Evolutionary conservation across 2,329 filamentous ascomycete species (phyloP), one percentile per base, ranked within the genome.

Genomic region (Ambrosiella cleistominuta): DNA sequence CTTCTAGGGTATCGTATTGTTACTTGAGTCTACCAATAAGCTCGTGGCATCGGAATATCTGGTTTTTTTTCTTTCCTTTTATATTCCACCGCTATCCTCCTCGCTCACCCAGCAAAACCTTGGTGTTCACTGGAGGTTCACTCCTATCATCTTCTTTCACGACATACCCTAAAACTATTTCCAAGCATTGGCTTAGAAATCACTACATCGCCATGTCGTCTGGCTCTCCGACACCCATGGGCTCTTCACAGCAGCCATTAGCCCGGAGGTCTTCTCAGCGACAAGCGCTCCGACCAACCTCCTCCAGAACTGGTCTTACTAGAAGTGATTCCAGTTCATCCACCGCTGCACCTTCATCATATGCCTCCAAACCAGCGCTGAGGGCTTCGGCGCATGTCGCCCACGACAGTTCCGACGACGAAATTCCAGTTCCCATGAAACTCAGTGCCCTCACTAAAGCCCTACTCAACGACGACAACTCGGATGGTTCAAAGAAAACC

Each of bases 401-500:
- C 63, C 83, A 87, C 64, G 90, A 95, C 67, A 95, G 88, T 74
- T 95, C 90, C 27, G 91, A 96, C 70, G 91, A 96, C 66, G 91
- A 96, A 70, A 87, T 94, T 36, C 86, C 86, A 13, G 85, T 88
- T 64, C 89, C 89, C 65, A 88, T 93, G 80, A 94, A 93, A 72
- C 85, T 96, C 68, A 96, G 89, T 68, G 89, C 90, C 65, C 80
- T 93, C 63, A 95, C 91, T 54, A 91, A 93, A 67, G 90, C 88
- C 17, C 75, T 96, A 13, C 76, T 96, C 27, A 80, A 81, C 59
- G 80, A 83, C 61, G 78, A 79, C 49, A 76, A 72, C 2, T 76
- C 79, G 7, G 73, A 74, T 62, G 68, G 65, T 54, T 67, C 64
- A 54, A 74, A 75, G 57, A 71, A 69, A 11, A 66, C 70, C 1